Conservation (phyloP, 2,329 filamentous ascomycete species). For the Calonectria ilicicola region DNA sequence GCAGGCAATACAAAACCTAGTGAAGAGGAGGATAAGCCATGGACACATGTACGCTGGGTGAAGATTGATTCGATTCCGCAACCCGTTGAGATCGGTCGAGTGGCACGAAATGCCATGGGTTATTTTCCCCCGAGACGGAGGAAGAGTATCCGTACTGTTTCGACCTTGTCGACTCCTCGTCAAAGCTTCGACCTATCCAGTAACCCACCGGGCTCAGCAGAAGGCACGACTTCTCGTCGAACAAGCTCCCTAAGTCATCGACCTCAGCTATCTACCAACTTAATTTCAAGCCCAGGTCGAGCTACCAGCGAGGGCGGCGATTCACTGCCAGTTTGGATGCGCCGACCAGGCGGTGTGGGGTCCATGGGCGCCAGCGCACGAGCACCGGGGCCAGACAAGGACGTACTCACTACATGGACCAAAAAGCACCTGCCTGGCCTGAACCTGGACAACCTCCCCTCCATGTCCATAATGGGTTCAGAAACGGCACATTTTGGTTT, state of each 20-base stretch:
- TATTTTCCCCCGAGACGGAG: conserved; percentile 93
- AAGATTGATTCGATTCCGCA: conserved; percentile 76
- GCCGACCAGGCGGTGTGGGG: conserved; percentile 89
- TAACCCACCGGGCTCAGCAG: conserved; percentile 51
- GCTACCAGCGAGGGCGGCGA: conserved; percentile 54
- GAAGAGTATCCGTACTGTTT: conserved; percentile 80
- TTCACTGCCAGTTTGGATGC: conserved; percentile 71
- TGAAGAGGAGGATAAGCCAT: conserved; percentile 72
- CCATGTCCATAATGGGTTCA: conserved; percentile 73
- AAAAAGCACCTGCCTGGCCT: conserved; percentile 85
- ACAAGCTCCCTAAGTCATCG: conserved; percentile 55
- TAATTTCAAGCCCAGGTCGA: conserved; percentile 51
- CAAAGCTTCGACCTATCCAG: conserved; percentile 72
- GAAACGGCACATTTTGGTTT: conserved; percentile 71
- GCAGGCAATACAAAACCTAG: conserved; percentile 36
- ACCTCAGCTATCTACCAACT: conserved; percentile 48
- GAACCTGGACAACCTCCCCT: conserved; percentile 75
- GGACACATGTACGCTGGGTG: conserved; percentile 93
- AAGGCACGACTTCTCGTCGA: conserved; percentile 53
- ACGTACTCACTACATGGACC: conserved; percentile 86
- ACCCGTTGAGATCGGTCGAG: conserved; percentile 86
- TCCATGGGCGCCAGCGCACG: conserved; percentile 79
- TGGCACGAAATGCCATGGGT: conserved; percentile 83
- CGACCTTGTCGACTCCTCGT: conserved; percentile 75
- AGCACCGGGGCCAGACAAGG: conserved; percentile 84